Evolutionary conservation across 1,284 basidiomycete species (phyloP), one percentile per base, ranked within the genome.

Genomic region (Boletus smithii): DNA sequence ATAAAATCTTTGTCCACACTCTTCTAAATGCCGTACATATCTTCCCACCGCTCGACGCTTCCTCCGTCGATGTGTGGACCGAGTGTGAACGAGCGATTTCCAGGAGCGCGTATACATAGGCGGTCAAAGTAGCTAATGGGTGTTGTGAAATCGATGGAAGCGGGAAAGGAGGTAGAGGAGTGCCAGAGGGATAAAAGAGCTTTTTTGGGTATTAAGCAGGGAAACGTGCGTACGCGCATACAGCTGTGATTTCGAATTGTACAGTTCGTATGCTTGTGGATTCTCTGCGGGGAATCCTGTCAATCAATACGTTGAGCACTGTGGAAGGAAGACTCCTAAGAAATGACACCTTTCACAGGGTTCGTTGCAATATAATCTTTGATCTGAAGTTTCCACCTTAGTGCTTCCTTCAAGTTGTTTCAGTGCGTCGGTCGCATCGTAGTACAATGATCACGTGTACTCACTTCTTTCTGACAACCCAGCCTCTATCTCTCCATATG

Each of bases 31-130:
- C 68, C 0, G 70, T n/a, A n/a, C n/a, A n/a, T 65, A 61, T 91
- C 88, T 63, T 91, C 88, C 88, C 89, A 91, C 0, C 85, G 69
- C 65, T 92, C 88, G 6, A 90, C 69, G 5, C 79, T 76, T 0
- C 88, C 88, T 0, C 83, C 84, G 59, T 92, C 89, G 39, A 88
- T 73, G 58, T 92, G 88, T 4, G 88, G 81, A 0, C 83, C 86
- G 4, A 91, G 69, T 0, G 71, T 68, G 53, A 80, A 79, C 34
- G 74, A 72, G 8, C 72, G 66, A 54, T 88, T 87, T 0, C 89
- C 88, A 0, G 88, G 87, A 27, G 75, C 74, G 5, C 89, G 75
- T 36, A 92, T 85, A 1, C 88, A 74, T 18, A 92, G 69, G 9
- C 89, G 73, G 65, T 92, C 90, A 46, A 80, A 85, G 65, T 92